These are phyloP conservation scores for Alternaria brassicae DNA, from an alignment of 2,329 filamentous ascomycete genomes.

Conservation along the genomic window DNA sequence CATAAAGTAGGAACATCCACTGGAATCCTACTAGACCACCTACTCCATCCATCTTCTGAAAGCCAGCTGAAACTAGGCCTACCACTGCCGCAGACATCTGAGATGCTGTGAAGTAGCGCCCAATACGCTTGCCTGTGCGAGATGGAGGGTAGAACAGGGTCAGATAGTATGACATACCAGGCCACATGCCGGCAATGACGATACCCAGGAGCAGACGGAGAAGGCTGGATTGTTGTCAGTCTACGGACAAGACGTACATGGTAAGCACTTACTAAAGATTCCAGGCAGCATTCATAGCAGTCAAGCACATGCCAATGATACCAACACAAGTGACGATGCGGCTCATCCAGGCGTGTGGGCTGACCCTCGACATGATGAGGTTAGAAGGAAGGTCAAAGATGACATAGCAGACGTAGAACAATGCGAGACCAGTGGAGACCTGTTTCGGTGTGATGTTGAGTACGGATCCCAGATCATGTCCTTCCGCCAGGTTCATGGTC, in stretches of 20 bases:
- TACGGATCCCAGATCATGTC: slow-evolving; percentile 77
- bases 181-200: slow-evolving; percentile 94
- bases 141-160: slow-evolving; percentile 91
- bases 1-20: slow-evolving; percentile 94
- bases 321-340: slow-evolving; percentile 89
- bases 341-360: slow-evolving; percentile 89
- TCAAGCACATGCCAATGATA: slow-evolving; percentile 81
- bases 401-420: slow-evolving; percentile 94
- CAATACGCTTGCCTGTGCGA: slow-evolving; percentile 84
- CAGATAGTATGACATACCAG: slow-evolving; percentile 91
- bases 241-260: not conserved
- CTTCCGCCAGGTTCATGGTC: slow-evolving; percentile 79
- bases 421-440: slow-evolving; percentile 80
- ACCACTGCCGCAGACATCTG: slow-evolving; percentile 90
- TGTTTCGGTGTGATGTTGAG: slow-evolving; percentile 75
- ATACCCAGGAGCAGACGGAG: slow-evolving; percentile 83
- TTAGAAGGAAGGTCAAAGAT: slow-evolving; percentile 90
- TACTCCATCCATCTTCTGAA: slow-evolving; percentile 86
- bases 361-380: slow-evolving; percentile 83
- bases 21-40: slow-evolving; percentile 81
- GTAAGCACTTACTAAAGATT: slow-evolving; percentile 73
- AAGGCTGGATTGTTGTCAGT: slow-evolving; percentile 54
- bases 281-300: slow-evolving; percentile 81
- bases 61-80: slow-evolving; percentile 86
- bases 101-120: slow-evolving; percentile 86